These are phyloP conservation scores for Jamesozyma gamospora DNA, from an alignment of 805 yeast genomes.

Conservation along the genomic window DNA sequence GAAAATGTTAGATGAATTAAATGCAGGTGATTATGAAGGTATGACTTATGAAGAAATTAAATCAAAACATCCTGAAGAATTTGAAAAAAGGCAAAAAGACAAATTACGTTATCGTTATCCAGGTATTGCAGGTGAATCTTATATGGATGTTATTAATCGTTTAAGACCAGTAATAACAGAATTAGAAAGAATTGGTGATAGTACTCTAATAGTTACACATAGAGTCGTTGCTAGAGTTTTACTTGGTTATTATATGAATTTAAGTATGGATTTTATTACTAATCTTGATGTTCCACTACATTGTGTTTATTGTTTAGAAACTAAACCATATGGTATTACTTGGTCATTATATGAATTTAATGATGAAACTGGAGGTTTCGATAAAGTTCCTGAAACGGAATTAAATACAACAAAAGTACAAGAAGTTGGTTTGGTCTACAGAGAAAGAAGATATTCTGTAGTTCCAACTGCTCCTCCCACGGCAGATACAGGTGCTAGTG, in stretches of 20 bases:
- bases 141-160: slow-evolving; percentile 85
- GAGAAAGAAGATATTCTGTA: slow-evolving; percentile 61
- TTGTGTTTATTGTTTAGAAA: slow-evolving; percentile 80
- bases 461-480: slow-evolving; percentile 63
- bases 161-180: slow-evolving; percentile 85
- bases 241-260: slow-evolving; percentile 79
- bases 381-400: slow-evolving; percentile 42
- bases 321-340: slow-evolving; percentile 91
- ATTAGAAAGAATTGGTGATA: slow-evolving; percentile 84
- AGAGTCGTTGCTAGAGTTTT: slow-evolving; percentile 84
- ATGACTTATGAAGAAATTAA: slow-evolving; percentile 86
- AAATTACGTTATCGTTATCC: slow-evolving; percentile 87
- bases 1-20: slow-evolving; percentile 88
- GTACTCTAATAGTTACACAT: slow-evolving; percentile 73
- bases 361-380: slow-evolving; percentile 69
- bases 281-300: slow-evolving; percentile 90
- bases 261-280: slow-evolving; percentile 70
- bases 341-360: slow-evolving; percentile 85
- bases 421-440: slow-evolving; percentile 60
- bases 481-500: slow-evolving; percentile 13
- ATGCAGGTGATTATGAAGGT: slow-evolving; percentile 89
- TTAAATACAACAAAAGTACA: slow-evolving; percentile 43
- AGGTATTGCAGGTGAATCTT: slow-evolving; percentile 95
- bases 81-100: slow-evolving; percentile 60
- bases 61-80: slow-evolving; percentile 63